Evolutionary conservation across 225 moss, liverwort and hornwort species (phyloP).

Genomic region (Physcomitrellopsis africana): DNA sequence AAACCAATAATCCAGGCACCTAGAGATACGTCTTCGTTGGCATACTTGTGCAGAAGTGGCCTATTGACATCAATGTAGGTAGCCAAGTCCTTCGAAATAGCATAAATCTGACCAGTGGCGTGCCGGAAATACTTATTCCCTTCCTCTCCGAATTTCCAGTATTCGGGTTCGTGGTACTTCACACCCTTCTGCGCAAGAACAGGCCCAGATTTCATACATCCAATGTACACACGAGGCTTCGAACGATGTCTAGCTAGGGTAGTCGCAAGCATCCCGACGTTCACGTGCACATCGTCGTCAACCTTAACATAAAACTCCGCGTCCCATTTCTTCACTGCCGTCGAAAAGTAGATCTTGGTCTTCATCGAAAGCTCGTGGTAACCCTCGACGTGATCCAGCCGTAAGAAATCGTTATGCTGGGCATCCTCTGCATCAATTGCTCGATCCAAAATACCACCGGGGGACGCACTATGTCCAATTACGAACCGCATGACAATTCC

Average conservation of each 20-base stretch:
- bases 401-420: constrained; percentile 83
- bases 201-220: constrained; percentile 98
- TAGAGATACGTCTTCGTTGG: constrained; percentile 96
- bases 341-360: constrained; percentile 96
- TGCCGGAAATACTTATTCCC: constrained; percentile 98
- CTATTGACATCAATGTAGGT: constrained; percentile 82
- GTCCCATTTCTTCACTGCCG: constrained; percentile 87
- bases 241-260: constrained; percentile 79
- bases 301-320: constrained; percentile 99
- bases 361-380: constrained; percentile 96
- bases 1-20: constrained; percentile 98
- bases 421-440: constrained; percentile 94
- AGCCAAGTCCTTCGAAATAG: constrained; percentile 86
- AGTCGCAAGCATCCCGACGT: constrained; percentile 81
- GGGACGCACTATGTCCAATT: constrained; percentile 92
- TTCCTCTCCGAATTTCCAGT: constrained; percentile 99
- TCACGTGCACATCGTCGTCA: constrained; percentile 97
- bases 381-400: constrained; percentile 94
- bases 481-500: constrained; percentile 97
- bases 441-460: constrained; percentile 91
- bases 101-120: constrained; percentile 97
- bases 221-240: constrained; percentile 92
- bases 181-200: constrained; percentile 64
- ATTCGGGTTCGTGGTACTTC: constrained; percentile 92
- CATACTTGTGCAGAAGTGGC: constrained; percentile 84